phyloP scores from a whole-genome alignment of 2,329 filamentous ascomycete genomes.

The Purpureocillium takamizusanense region DNA sequence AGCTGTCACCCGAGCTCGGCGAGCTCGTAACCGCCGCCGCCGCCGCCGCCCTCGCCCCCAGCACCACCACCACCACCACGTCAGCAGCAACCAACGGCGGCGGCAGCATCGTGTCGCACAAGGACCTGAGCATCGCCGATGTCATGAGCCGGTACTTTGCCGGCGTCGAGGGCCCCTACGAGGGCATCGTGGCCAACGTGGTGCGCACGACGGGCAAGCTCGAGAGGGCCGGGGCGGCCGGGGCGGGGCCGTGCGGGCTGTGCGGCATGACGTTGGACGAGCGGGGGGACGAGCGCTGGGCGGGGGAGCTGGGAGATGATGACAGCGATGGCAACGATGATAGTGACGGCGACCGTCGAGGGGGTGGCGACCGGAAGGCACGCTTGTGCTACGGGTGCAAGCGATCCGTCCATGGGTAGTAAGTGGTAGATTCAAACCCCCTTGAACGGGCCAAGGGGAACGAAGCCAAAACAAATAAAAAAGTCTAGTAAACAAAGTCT shows the following conservation, averaged over 20 bases:
- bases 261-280: slow-evolving; percentile 61
- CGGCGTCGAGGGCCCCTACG: slow-evolving; percentile 71
- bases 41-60: slow-evolving; percentile 1
- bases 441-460: too few relatives aligned
- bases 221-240: slow-evolving; percentile 37
- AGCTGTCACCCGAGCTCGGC: slow-evolving; percentile 42
- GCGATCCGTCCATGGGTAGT: slow-evolving; percentile 49
- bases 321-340: slow-evolving; percentile 12
- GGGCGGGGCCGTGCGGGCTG: slow-evolving; percentile 46
- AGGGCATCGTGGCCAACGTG: slow-evolving; percentile 89
- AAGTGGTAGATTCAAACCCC: too few relatives aligned
- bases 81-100: slow-evolving; percentile 7
- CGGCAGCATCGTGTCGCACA: slow-evolving; percentile 49
- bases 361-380: slow-evolving; percentile 44
- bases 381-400: slow-evolving; percentile 20
- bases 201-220: slow-evolving; percentile 86
- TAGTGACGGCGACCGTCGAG: slow-evolving; percentile 38
- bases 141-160: slow-evolving; percentile 85
- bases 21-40: slow-evolving; percentile 34
- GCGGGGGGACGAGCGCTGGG: slow-evolving; percentile 54
- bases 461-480: too few relatives aligned
- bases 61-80: too few relatives aligned
- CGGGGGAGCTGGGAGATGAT: slow-evolving; percentile 49
- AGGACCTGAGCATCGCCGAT: slow-evolving; percentile 80
- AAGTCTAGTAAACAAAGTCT: background rate